Evolutionary conservation across 192 early-diverging fungal species (phyloP).

Genomic region (Coemansia sp.): DNA sequence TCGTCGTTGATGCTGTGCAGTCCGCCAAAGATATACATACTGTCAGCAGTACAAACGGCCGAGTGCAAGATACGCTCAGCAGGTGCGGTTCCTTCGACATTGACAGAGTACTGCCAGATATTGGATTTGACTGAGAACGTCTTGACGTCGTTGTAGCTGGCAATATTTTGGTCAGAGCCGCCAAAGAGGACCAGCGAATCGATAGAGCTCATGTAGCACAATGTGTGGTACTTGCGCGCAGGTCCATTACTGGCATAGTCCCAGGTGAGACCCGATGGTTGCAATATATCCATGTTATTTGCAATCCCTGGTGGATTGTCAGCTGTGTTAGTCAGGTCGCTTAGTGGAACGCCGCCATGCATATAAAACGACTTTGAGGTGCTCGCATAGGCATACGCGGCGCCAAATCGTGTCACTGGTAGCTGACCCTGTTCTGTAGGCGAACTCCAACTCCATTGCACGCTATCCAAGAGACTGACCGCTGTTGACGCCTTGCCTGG

Average conservation of each 20-base stretch:
- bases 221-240: constrained; percentile 57
- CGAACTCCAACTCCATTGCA: constrained; percentile 58
- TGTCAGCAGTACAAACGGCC: constrained; percentile 65
- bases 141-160: constrained; percentile 58
- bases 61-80: constrained; percentile 66
- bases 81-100: constrained; percentile 53
- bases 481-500: constrained; percentile 22
- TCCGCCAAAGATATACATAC: constrained; percentile 75
- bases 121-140: constrained; percentile 55
- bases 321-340: constrained; percentile 29
- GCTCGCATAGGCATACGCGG: constrained; percentile 40
- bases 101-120: constrained; percentile 59
- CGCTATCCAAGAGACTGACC: constrained; percentile 49
- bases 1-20: constrained; percentile 30
- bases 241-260: constrained; percentile 63
- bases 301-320: constrained; percentile 27
- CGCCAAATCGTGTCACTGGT: constrained; percentile 44
- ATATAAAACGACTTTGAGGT: constrained; percentile 42
- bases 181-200: constrained; percentile 68
- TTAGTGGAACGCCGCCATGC: constrained; percentile 55
- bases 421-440: constrained; percentile 47
- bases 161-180: constrained; percentile 59
- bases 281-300: constrained; percentile 55
- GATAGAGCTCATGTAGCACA: constrained; percentile 60
- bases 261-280: constrained; percentile 61